These are phyloP conservation scores for Aspergillus flavus DNA, from an alignment of 2,329 filamentous ascomycete species.

Conservation along the genomic window DNA sequence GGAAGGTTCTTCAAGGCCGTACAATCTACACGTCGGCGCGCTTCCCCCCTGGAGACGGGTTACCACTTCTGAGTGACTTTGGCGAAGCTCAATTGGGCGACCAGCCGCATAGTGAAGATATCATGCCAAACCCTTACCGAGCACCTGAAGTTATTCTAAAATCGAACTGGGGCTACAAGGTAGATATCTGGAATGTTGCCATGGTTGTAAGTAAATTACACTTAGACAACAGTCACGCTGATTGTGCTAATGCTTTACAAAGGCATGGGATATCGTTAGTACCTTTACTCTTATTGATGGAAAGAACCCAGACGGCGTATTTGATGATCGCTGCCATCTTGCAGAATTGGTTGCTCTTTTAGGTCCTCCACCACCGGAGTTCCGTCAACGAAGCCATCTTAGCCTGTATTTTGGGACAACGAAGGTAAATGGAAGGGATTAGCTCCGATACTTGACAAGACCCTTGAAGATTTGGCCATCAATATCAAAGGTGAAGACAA, in stretches of 20 bases:
- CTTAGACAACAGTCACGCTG: background rate
- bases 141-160: constrained; percentile 45
- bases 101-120: constrained; percentile 21
- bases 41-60: constrained; percentile 3
- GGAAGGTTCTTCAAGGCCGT: constrained; percentile 10
- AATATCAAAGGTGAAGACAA: constrained; percentile 27
- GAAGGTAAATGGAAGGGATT: constrained; percentile 22
- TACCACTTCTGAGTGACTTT: constrained; percentile 7
- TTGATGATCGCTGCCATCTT: constrained; percentile 29
- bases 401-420: constrained; percentile 26
- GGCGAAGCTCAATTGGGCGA: constrained; percentile 5
- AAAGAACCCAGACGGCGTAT: constrained; percentile 24
- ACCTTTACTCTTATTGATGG: constrained; percentile 15
- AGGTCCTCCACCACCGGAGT: constrained; percentile 22
- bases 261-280: constrained; percentile 22
- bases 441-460: constrained; percentile 20
- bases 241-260: too few relatives aligned
- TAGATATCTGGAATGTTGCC: constrained; percentile 53
- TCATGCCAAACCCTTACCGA: constrained; percentile 19
- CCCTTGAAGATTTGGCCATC: constrained; percentile 17
- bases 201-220: constrained; percentile 41
- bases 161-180: constrained; percentile 42
- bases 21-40: constrained; percentile 6
- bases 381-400: constrained; percentile 18
- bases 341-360: constrained; percentile 29